Evolutionary conservation across 345 rosid species (phyloP).

Genomic region (Pistacia integerrima): DNA sequence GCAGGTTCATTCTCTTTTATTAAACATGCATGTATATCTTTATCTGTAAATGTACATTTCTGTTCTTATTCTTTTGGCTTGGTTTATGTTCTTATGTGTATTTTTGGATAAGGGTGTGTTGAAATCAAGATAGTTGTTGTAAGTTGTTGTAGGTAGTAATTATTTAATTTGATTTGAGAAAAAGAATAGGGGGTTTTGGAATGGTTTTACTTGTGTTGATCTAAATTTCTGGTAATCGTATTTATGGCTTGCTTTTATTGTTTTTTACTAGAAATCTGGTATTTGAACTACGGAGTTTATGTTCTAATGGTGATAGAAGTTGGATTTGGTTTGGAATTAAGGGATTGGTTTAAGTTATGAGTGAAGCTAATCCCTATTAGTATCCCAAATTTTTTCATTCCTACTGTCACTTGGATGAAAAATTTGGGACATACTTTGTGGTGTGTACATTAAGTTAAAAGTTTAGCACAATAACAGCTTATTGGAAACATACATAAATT

Average conservation of each 20-base stretch:
- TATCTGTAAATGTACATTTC: neutral
- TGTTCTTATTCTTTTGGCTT: neutral
- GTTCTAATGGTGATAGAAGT: slow-evolving; percentile 10
- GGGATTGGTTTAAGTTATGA: neutral
- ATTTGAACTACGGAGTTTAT: neutral
- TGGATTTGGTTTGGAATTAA: neutral
- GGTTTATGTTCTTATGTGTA: neutral
- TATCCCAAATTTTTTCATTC: too few species aligned
- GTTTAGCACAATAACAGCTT: neutral
- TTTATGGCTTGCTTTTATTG: neutral
- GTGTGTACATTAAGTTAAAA: neutral
- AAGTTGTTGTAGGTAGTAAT: neutral
- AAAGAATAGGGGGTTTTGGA: neutral
- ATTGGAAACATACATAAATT: neutral
- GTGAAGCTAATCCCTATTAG: too few species aligned
- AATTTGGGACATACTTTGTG: too few species aligned
- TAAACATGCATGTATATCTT: neutral
- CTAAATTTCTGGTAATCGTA: neutral
- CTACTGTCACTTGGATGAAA: too few species aligned
- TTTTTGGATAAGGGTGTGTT: neutral
- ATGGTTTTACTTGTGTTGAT: neutral
- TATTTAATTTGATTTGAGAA: neutral
- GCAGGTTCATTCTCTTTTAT: slow-evolving; percentile 53
- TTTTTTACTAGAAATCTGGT: neutral
- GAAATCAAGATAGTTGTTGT: too few species aligned